Evolutionary conservation across 1,139 yeast genomes (phyloP).

Genomic region (Nakaseomyces sp.): DNA sequence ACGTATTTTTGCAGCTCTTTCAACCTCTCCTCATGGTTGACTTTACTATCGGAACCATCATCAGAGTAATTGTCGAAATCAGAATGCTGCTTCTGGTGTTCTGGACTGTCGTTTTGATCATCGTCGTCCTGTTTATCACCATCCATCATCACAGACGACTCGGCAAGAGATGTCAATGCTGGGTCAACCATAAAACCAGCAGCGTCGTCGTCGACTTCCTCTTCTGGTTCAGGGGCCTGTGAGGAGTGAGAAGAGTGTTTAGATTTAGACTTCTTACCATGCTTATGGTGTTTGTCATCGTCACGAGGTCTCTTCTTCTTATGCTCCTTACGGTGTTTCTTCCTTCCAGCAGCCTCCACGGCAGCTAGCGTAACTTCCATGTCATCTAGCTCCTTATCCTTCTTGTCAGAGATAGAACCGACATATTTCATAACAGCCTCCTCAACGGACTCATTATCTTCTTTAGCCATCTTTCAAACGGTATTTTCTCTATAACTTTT

Average conservation of each 20-base stretch:
- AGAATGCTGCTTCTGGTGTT: background rate
- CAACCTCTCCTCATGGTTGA: background rate
- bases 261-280: slow-evolving; percentile 1
- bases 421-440: slow-evolving; percentile 72
- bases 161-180: background rate
- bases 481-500: background rate
- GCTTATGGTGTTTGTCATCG: background rate
- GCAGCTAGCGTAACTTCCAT: slow-evolving; percentile 1
- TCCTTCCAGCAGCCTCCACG: slow-evolving; percentile 6
- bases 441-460: slow-evolving; percentile 28
- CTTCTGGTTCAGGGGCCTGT: background rate
- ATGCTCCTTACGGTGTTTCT: background rate
- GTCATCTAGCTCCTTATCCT: background rate
- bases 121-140: background rate
- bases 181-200: slow-evolving; percentile 5
- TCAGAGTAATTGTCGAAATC: background rate
- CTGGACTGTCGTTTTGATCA: background rate
- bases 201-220: background rate
- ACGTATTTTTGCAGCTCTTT: slow-evolving; percentile 4
- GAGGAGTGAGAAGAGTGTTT: background rate
- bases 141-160: slow-evolving; percentile 4
- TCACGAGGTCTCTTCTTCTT: slow-evolving; percentile 2
- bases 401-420: background rate
- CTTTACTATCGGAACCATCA: slow-evolving; percentile 1
- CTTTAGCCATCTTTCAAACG: slow-evolving; percentile 4